phyloP scores from a whole-genome alignment of 1,139 yeast species.

The Zygosaccharomyces pseudobailii region DNA sequence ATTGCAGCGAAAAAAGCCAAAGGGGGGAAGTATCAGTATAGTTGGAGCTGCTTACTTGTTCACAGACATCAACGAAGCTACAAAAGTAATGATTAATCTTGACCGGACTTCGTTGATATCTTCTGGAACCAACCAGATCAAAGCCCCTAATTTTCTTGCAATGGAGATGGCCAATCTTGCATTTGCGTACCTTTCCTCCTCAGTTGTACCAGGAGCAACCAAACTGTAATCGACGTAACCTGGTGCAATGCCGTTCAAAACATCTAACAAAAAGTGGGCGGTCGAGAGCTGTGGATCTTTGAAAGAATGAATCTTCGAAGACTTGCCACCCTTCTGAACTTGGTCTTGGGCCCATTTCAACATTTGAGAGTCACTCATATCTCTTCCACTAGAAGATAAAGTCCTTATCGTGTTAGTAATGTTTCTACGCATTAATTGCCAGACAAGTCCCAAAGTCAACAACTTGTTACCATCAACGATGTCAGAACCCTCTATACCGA shows the following conservation, averaged over 20 bases:
- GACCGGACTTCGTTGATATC: conserved; percentile 95
- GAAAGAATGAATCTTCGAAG: conserved; percentile 69
- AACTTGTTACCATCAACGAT: conserved; percentile 91
- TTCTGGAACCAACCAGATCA: conserved; percentile 98
- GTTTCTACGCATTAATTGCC: conserved; percentile 98
- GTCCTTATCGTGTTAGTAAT: conserved; percentile 76
- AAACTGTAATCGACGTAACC: conserved; percentile 96
- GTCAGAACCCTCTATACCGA: conserved; percentile 97
- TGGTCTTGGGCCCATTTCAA: conserved; percentile 90
- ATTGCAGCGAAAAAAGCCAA: not conserved
- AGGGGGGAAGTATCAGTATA: not conserved
- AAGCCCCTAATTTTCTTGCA: conserved; percentile 96
- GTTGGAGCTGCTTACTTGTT: conserved; percentile 22
- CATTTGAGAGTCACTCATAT: conserved; percentile 77
- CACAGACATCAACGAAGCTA: conserved; percentile 87
- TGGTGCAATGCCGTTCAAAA: conserved; percentile 88
- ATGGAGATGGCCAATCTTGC: conserved; percentile 96
- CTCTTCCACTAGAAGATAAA: conserved; percentile 67
- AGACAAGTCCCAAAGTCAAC: conserved; percentile 88
- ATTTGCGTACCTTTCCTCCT: conserved; percentile 85
- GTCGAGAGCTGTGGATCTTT: conserved; percentile 71
- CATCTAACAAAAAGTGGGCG: conserved; percentile 82
- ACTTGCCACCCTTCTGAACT: conserved; percentile 79
- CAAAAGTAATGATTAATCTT: conserved; percentile 86
- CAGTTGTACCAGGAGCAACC: conserved; percentile 71